A percentile compares a stretch with the other conserved stretches of the same genome.
phyloP scores from a whole-genome alignment of 495 filamentous ascomycete species.

The Neurospora sp. region DNA sequence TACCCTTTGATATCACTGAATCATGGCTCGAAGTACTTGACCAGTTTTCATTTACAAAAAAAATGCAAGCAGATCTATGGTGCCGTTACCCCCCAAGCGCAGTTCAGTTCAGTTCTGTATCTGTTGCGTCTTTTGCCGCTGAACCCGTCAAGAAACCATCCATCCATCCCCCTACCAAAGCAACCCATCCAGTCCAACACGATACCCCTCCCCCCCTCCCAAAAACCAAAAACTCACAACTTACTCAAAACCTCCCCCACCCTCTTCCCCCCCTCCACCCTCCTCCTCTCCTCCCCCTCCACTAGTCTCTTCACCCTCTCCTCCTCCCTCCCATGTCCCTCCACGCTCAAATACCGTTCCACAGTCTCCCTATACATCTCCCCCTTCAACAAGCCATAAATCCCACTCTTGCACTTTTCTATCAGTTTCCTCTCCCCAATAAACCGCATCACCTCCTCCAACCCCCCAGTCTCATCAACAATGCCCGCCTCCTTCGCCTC shows the following conservation, averaged over 20 bases:
- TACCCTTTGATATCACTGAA: too few species aligned
- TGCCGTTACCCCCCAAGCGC: too few species aligned
- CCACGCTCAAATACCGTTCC: constrained; percentile 35
- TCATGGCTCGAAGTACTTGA: too few species aligned
- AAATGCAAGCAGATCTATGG: too few species aligned
- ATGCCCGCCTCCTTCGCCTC: constrained; percentile 54
- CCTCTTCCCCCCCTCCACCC: constrained; percentile 24
- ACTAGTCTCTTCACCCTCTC: constrained; percentile 31
- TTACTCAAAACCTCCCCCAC: constrained; percentile 29
- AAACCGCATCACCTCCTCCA: constrained; percentile 48
- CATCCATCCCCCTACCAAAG: too few species aligned
- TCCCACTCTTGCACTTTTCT: constrained; percentile 48
- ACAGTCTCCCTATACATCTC: constrained; percentile 63
- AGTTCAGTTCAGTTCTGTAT: too few species aligned
- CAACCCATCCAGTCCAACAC: too few species aligned
- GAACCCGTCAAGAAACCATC: too few species aligned
- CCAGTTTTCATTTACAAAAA: too few species aligned
- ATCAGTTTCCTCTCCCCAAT: constrained; percentile 45
- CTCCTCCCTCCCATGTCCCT: constrained; percentile 31
- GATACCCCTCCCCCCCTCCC: too few species aligned
- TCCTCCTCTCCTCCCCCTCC: constrained; percentile 22
- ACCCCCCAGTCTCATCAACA: constrained; percentile 50
- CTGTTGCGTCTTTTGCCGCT: too few species aligned
- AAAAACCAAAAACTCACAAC: background rate
- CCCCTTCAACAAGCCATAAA: constrained; percentile 58